Conservation (phyloP, 164 flowering plant species). For the Aristolochia fimbriata region DNA sequence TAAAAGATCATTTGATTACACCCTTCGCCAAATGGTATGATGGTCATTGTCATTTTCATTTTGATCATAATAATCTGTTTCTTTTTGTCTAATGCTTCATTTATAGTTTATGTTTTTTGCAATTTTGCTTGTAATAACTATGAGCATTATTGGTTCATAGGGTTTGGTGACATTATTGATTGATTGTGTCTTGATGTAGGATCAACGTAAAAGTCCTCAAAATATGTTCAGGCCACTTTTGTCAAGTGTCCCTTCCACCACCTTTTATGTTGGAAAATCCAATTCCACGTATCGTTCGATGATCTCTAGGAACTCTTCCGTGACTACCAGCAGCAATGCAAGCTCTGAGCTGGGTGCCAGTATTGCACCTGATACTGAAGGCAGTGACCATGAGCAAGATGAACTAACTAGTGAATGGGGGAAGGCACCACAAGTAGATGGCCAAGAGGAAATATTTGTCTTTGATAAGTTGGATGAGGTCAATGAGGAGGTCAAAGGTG, state of each 20-base stretch:
- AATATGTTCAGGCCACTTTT: conserved; percentile 96
- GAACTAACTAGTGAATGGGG: conserved; percentile 32
- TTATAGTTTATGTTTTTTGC: too few relatives aligned
- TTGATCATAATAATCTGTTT: too few relatives aligned
- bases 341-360: conserved; percentile 70
- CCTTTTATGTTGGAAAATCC: conserved; percentile 66
- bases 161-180: too few relatives aligned
- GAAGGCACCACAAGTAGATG: conserved; percentile 26
- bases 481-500: conserved; percentile 22
- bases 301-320: conserved; percentile 65
- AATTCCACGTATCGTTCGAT: conserved; percentile 44
- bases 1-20: conserved; percentile 74
- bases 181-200: conserved; percentile 32
- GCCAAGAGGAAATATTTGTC: conserved; percentile 47
- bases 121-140: too few relatives aligned
- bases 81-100: too few relatives aligned
- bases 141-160: too few relatives aligned
- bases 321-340: conserved; percentile 78
- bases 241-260: conserved; percentile 85
- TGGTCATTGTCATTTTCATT: neutral
- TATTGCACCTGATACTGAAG: conserved; percentile 58
- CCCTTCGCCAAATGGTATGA: conserved; percentile 75
- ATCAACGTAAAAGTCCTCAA: conserved; percentile 68
- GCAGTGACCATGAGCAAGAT: conserved; percentile 53
- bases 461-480: conserved; percentile 50